Conservation (phyloP, 345 rosid species). For the Jatropha curcas region DNA sequence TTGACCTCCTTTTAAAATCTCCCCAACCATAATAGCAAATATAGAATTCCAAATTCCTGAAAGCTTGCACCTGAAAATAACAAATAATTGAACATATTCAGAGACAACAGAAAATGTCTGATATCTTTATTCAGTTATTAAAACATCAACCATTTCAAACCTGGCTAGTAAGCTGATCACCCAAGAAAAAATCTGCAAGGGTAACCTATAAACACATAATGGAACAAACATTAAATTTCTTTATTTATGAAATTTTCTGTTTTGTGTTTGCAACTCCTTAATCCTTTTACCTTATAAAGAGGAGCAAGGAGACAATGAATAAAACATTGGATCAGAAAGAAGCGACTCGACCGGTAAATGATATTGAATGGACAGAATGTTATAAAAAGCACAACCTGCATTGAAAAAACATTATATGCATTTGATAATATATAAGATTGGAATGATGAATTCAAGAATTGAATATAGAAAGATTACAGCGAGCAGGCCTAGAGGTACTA, state of each 20-base stretch:
- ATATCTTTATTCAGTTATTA: too few species aligned
- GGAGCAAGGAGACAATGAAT: slow-evolving; percentile 62
- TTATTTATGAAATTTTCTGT: background rate
- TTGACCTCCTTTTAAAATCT: slow-evolving; percentile 46
- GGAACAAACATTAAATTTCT: background rate
- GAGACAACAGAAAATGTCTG: background rate
- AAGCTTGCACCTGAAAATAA: slow-evolving; percentile 51
- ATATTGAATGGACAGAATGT: slow-evolving; percentile 66
- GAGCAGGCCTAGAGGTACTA: slow-evolving; percentile 63
- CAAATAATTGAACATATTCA: background rate
- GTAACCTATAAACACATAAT: slow-evolving; percentile 44
- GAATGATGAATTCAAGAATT: background rate
- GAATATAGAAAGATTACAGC: slow-evolving; percentile 34
- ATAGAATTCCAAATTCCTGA: slow-evolving; percentile 58
- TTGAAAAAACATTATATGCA: background rate
- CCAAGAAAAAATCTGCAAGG: slow-evolving; percentile 84
- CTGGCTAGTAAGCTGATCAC: slow-evolving; percentile 89
- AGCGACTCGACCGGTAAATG: slow-evolving; percentile 62
- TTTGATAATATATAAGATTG: background rate
- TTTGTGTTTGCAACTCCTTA: background rate
- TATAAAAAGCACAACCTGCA: slow-evolving; percentile 46
- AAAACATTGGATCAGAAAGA: slow-evolving; percentile 46
- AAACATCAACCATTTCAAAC: slow-evolving; percentile 27
- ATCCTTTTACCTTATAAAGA: slow-evolving; percentile 60
- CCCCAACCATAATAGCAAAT: slow-evolving; percentile 70